Conservation (phyloP, 768 basidiomycete species). For the Lentinula sp. region DNA sequence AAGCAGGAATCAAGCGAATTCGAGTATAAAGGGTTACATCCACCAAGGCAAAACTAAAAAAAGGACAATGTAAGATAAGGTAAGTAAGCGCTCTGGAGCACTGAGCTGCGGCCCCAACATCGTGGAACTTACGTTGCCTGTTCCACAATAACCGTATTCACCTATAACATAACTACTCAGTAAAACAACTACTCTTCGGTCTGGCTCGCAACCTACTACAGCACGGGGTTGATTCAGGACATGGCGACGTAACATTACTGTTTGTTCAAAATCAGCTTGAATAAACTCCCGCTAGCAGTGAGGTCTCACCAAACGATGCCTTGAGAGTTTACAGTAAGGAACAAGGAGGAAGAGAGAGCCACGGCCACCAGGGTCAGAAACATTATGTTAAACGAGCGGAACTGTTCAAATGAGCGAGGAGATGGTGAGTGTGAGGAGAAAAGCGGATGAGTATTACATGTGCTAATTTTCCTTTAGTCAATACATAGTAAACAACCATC, state of each 20-base stretch:
- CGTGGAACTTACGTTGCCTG: constrained; percentile 28
- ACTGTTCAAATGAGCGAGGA: not conserved
- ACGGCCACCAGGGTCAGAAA: constrained; percentile 6
- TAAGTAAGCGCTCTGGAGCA: not conserved
- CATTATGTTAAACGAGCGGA: constrained; percentile 2
- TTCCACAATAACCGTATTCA: constrained; percentile 51
- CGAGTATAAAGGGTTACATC: constrained; percentile 79
- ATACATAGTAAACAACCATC: too few species aligned
- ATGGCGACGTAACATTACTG: constrained; percentile 39
- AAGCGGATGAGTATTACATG: not conserved
- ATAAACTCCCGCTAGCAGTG: not conserved
- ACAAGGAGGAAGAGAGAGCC: not conserved
- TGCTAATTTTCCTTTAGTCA: not conserved
- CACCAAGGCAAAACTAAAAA: constrained; percentile 70
- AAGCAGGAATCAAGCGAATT: constrained; percentile 56
- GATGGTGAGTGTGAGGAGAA: not conserved
- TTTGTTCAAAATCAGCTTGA: not conserved
- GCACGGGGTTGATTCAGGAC: constrained; percentile 40
- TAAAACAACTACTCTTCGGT: not conserved
- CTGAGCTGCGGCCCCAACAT: not conserved
- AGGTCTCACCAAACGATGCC: constrained; percentile 8
- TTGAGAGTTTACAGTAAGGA: not conserved
- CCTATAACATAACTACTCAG: constrained; percentile 20
- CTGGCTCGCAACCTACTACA: constrained; percentile 34
- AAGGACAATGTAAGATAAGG: not conserved